Evolutionary conservation across 495 filamentous ascomycete genomes (phyloP), one percentile per base, ranked within the genome.

Genomic region (Aspergillus bridgeri): DNA sequence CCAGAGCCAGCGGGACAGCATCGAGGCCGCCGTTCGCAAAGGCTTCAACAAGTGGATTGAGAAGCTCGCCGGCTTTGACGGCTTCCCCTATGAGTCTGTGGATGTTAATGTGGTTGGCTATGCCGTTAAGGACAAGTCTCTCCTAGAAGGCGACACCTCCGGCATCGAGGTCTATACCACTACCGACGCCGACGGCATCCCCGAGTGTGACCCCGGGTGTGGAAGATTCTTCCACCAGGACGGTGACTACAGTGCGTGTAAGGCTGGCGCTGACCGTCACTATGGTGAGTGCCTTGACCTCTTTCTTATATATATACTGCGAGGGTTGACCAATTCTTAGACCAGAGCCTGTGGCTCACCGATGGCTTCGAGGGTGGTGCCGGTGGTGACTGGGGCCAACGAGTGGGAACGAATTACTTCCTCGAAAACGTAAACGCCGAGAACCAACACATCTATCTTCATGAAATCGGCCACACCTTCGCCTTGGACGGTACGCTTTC

Each of bases 211-310:
- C 19, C 48, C 53, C 2, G 8, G 19, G 15, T 63, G 60, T 57
- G 60, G 60, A 46, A 20, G 60, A 22, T 59, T 63, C 53, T 63
- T 63, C 50, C 60, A 59, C 44, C 60, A 63, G 53, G 60, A 63
- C 21, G 53, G 53, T 6, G 53, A 63, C 42, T 63, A 63, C 43
- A 54, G 53, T 22, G n/a, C 42, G 19, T 63, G 60, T 29, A 21
- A 46, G 21, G 48, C 43, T 8, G 60, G 60, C 0, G 56, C 48
- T 6, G 60, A 59, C 19, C 56, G 57, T 19, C 60, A 63, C 33
- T 59, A 63, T n/a, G 60, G 60, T 59, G 45, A n/a, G 53, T 56
- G 33, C 21, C 18, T 47, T 48, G 5, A 20, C 47, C 6, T 43
- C 48, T 4, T 43, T 9, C 6, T 24, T 46, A 3, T n/a, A n/a